Conservation (phyloP, 23 red algal genomes). For the Agarophyton chilense region DNA sequence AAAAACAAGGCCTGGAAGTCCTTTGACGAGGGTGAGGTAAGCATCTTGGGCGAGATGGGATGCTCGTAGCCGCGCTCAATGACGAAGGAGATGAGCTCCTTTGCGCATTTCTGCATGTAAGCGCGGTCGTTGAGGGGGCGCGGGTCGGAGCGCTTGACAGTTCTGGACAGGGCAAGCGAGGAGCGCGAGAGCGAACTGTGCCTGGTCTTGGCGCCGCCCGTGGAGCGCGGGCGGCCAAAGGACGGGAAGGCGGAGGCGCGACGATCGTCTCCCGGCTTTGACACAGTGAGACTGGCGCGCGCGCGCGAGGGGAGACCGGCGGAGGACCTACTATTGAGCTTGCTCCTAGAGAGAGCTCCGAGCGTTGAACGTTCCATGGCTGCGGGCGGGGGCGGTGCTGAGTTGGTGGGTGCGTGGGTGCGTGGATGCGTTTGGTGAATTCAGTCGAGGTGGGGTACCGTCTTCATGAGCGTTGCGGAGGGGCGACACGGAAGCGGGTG, state of each 20-base stretch:
- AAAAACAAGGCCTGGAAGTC: slow-evolving; percentile 93
- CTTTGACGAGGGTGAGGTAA: slow-evolving; percentile 74
- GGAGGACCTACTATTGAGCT: slow-evolving; percentile 9
- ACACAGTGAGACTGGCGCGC: background rate
- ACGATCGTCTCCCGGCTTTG: background rate
- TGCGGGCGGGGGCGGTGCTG: background rate
- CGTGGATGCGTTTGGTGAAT: too few species aligned
- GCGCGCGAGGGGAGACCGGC: slow-evolving; percentile 1
- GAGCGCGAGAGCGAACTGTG: background rate
- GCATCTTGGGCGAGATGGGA: slow-evolving; percentile 87
- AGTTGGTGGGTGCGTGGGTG: background rate
- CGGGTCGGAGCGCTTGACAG: slow-evolving; percentile 62
- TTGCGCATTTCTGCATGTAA: slow-evolving; percentile 79
- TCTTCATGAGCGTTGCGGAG: too few species aligned
- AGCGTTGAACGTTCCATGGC: slow-evolving; percentile 48
- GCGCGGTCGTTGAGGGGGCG: slow-evolving; percentile 82
- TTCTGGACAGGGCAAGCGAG: background rate
- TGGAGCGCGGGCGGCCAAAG: slow-evolving; percentile 25
- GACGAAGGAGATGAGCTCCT: slow-evolving; percentile 86
- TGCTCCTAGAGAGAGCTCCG: slow-evolving; percentile 23
- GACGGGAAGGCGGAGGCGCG: slow-evolving; percentile 8
- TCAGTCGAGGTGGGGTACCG: too few species aligned
- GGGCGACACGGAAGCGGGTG: too few species aligned
- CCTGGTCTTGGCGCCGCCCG: background rate
- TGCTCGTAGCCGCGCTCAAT: slow-evolving; percentile 87